Conservation (phyloP, 2,329 filamentous ascomycete genomes). For the Phialophora macrospora region DNA sequence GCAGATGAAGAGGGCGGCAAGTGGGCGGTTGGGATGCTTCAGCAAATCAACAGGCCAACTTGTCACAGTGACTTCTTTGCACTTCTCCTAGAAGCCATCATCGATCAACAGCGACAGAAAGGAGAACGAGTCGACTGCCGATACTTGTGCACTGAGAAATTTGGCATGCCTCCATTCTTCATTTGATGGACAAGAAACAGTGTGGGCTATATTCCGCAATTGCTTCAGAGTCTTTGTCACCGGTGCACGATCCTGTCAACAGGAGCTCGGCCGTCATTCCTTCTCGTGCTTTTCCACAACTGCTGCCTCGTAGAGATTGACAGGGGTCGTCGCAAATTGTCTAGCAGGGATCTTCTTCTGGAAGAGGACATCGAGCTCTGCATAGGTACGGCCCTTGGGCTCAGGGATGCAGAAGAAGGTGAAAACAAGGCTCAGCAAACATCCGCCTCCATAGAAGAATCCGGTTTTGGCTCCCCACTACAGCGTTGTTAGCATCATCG, state of each 20-base stretch:
- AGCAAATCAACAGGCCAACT: conserved; percentile 6
- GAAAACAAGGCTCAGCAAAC: conserved; percentile 78
- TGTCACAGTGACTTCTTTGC: conserved; percentile 22
- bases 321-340: conserved; percentile 44
- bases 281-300: conserved; percentile 9
- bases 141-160: conserved; percentile 23
- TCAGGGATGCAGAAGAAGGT: conserved; percentile 81
- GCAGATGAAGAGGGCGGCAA: conserved; percentile 13
- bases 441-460: conserved; percentile 76
- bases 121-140: conserved; percentile 24
- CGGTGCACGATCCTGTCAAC: background rate
- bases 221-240: background rate
- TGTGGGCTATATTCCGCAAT: background rate
- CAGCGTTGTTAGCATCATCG: conserved; percentile 42
- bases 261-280: background rate
- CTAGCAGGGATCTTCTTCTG: conserved; percentile 46
- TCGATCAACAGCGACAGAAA: conserved; percentile 16
- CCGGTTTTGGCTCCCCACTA: conserved; percentile 35
- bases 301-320: conserved; percentile 35
- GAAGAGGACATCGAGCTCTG: conserved; percentile 52
- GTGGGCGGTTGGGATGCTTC: conserved; percentile 23
- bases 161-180: conserved; percentile 17
- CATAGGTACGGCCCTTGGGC: conserved; percentile 57
- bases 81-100: conserved; percentile 13
- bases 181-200: background rate